A percentile compares a stretch with the other conserved stretches of the same genome.
phyloP scores from a whole-genome alignment of 1,139 yeast species.

The Magnusiomyces sp. region DNA sequence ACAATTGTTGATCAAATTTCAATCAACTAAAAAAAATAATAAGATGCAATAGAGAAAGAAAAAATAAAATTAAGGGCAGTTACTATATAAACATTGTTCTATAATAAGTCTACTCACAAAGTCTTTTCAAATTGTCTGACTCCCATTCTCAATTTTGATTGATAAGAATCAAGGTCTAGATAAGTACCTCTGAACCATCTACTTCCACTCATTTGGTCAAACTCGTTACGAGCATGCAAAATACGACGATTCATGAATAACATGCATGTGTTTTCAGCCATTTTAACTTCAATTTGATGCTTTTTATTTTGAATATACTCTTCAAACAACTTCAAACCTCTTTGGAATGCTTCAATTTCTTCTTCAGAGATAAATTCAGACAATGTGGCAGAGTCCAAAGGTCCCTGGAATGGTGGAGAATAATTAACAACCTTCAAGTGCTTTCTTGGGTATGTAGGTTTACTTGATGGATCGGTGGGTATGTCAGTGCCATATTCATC shows the following conservation, averaged over 20 bases:
- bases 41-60: neutral
- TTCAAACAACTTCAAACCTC: constrained; percentile 58
- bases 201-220: constrained; percentile 45
- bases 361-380: constrained; percentile 19
- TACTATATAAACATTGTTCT: neutral
- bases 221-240: constrained; percentile 60
- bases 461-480: constrained; percentile 12
- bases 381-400: constrained; percentile 41
- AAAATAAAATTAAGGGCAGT: neutral
- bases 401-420: constrained; percentile 84
- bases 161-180: constrained; percentile 62
- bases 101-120: neutral
- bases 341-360: constrained; percentile 43
- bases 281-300: constrained; percentile 50
- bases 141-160: constrained; percentile 48
- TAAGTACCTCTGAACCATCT: constrained; percentile 79
- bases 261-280: constrained; percentile 58
- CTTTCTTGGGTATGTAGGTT: constrained; percentile 26
- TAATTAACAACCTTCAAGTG: constrained; percentile 56
- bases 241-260: constrained; percentile 67
- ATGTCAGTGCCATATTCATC: constrained; percentile 33
- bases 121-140: constrained; percentile 1
- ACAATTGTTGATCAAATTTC: no score
- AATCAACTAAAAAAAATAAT: neutral
- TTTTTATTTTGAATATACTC: constrained; percentile 45